phyloP scores from a whole-genome alignment of 306 rosid genomes.

The Trifolium fragiferum region DNA sequence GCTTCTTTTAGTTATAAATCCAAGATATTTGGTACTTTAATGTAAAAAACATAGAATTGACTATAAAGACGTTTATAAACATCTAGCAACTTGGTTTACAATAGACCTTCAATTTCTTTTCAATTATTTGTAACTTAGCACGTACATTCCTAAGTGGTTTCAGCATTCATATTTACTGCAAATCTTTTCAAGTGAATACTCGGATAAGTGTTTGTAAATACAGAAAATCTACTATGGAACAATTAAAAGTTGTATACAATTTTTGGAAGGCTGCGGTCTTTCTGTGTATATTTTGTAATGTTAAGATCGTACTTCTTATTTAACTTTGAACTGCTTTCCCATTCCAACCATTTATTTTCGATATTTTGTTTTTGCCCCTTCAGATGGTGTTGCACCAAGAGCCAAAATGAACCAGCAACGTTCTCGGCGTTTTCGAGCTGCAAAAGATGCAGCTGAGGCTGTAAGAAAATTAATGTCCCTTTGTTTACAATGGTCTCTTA shows the following conservation, averaged over 20 bases:
- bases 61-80: slow-evolving; percentile 22
- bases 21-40: slow-evolving; percentile 18
- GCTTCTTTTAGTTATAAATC: slow-evolving; percentile 26
- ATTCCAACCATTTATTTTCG: slow-evolving; percentile 15
- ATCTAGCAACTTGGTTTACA: slow-evolving; percentile 19
- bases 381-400: slow-evolving; percentile 98
- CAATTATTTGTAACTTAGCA: background rate
- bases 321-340: slow-evolving; percentile 31
- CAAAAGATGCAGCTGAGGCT: slow-evolving; percentile 97
- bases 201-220: slow-evolving; percentile 30
- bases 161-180: slow-evolving; percentile 21
- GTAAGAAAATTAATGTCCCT: slow-evolving; percentile 57
- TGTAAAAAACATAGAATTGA: slow-evolving; percentile 21
- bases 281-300: slow-evolving; percentile 8
- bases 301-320: slow-evolving; percentile 1
- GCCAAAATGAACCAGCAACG: slow-evolving; percentile 99
- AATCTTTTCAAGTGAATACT: slow-evolving; percentile 27
- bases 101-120: slow-evolving; percentile 24
- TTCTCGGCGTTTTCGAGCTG: slow-evolving; percentile 90
- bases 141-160: background rate
- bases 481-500: slow-evolving; percentile 34
- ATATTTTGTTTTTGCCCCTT: slow-evolving; percentile 9
- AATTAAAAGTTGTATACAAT: slow-evolving; percentile 3
- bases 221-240: slow-evolving; percentile 3
- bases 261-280: slow-evolving; percentile 18